Percentiles rank a stretch among this genome's conserved stretches.
Conservation (phyloP, 208 protist genomes). For the Leishmania amazonensis region DNA sequence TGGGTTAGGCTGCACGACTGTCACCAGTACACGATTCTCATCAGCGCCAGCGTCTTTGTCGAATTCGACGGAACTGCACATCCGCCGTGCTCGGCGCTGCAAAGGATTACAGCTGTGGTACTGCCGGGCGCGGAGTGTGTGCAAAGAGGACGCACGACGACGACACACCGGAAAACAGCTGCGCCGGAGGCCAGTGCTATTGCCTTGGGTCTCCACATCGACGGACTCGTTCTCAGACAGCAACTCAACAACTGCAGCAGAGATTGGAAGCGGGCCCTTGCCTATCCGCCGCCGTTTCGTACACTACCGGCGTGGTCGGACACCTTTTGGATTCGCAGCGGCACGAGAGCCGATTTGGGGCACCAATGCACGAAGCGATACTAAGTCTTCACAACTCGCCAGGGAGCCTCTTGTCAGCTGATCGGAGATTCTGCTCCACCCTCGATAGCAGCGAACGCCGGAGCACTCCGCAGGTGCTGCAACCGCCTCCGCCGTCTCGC, state of each 20-base stretch:
- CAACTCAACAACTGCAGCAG: neutral
- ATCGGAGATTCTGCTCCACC: neutral
- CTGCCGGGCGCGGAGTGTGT: neutral
- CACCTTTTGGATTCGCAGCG: neutral
- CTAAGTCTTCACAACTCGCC: conserved; percentile 4
- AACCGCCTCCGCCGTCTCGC: conserved; percentile 7
- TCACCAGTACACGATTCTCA: neutral
- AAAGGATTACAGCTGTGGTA: neutral
- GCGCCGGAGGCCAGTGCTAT: neutral
- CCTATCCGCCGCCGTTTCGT: neutral
- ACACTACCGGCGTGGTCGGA: neutral
- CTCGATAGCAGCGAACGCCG: neutral
- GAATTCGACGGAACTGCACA: neutral
- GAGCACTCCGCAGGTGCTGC: neutral
- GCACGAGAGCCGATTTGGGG: neutral
- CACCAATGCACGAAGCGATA: neutral
- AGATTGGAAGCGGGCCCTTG: neutral
- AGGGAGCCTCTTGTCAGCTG: neutral
- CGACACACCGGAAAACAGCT: neutral
- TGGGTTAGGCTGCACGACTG: neutral
- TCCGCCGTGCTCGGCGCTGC: neutral
- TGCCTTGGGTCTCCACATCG: neutral
- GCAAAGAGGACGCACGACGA: too few relatives aligned
- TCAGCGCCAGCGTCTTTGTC: neutral
- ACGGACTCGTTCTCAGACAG: conserved; percentile 11